Base-by-base conservation (phyloP, 2,329 filamentous ascomycete genomes). In the Penicillium sp. region DNA sequence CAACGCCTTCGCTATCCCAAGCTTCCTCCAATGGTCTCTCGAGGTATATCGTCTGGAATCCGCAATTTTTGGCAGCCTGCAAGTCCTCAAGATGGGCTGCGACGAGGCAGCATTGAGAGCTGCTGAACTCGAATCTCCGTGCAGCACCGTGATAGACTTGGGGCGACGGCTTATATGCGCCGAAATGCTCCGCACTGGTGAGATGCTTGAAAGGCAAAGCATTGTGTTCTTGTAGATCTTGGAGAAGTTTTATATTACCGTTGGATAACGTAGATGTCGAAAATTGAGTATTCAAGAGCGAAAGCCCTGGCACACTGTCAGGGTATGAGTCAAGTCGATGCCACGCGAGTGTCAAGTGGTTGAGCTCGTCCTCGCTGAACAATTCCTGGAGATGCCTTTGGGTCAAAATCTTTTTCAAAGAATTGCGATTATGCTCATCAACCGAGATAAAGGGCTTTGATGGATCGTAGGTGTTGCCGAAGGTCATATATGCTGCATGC, bases 31-130 rank as follows among this genome's bases (percentile, higher is more conserved):
- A 66, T 1, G 75, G 73, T 64, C 90, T 80, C 78, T 91, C 89
- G 1, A 93, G 84, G 71, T 92, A 93, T 1, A 93, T 81, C 0
- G 89, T 90, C 67, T 83, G 80, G 63, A 92, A 76, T 0, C 90
- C 90, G 64, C 80, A 82, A 2, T 70, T 71, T 66, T 85, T 85
- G 4, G 90, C 90, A 0, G 83, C 87, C 59, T 84, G 78, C 59
- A 93, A 77, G 75, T 93, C 90, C 10, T 73, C 76, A 62, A 93
- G 77, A 76, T 93, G 90, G 33, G 90, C 87, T 16, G 91, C 90
- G 26, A 93, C 88, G 84, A 93, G 87, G 38, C 86, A 89, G 56
- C 91, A 87, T 70, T 92, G 81, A 6, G 75, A 74, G 0, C 86
- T 83, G 63, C 80, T 66, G 37, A 87, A 64, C 0, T 83, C 84